These are phyloP conservation scores for Erigeron philadelphicus DNA, from an alignment of 140 eudicot species.

Conservation along the genomic window DNA sequence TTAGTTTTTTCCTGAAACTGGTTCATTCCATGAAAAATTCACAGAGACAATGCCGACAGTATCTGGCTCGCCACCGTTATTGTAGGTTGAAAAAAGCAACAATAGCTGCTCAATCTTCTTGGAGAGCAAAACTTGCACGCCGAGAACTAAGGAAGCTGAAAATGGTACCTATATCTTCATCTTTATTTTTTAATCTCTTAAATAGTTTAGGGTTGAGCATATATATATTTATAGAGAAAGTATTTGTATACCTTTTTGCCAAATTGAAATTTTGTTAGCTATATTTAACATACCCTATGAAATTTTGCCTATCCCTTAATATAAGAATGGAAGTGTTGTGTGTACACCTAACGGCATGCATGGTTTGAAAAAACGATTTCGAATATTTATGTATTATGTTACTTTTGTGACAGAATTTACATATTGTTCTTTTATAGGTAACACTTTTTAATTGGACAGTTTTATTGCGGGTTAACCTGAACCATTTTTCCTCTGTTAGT, in stretches of 20 bases:
- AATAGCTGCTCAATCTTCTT: slow-evolving; percentile 57
- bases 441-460: neutral
- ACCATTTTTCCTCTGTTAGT: neutral
- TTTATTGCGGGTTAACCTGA: neutral
- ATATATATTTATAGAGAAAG: neutral
- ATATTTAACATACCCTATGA: slow-evolving; percentile 5
- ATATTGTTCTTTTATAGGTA: neutral
- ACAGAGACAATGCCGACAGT: slow-evolving; percentile 59
- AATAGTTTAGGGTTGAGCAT: slow-evolving; percentile 1
- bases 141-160: slow-evolving; percentile 63
- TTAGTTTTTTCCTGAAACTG: slow-evolving; percentile 11
- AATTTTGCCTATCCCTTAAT: neutral
- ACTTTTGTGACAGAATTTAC: neutral
- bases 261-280: slow-evolving; percentile 12
- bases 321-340: neutral
- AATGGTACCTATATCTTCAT: slow-evolving; percentile 41
- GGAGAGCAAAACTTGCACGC: slow-evolving; percentile 64
- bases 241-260: neutral
- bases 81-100: slow-evolving; percentile 52
- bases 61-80: slow-evolving; percentile 39
- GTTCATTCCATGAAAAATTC: slow-evolving; percentile 20
- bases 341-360: neutral
- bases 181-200: neutral
- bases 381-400: neutral
- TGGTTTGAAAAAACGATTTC: neutral